A percentile compares a stretch with the other conserved stretches of the same genome.
These are phyloP conservation scores for Chrysoporthe puriensis DNA, from an alignment of 2,329 filamentous ascomycete species.

Conservation along the genomic window DNA sequence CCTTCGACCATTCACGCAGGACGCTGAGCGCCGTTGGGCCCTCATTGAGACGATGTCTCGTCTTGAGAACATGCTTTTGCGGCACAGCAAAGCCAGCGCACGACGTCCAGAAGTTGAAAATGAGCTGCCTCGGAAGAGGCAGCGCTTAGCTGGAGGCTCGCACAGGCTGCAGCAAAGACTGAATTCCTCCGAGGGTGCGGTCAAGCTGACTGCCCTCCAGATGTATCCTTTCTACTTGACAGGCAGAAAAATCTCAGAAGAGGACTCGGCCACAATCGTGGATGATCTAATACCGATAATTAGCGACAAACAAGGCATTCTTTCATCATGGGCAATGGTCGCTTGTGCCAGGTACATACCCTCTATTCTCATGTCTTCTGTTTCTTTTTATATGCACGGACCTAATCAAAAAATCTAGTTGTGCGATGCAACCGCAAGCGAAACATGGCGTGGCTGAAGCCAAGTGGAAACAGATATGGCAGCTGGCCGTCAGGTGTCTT, in stretches of 20 bases:
- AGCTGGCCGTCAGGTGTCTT: conserved; percentile 70
- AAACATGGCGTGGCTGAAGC: conserved; percentile 44
- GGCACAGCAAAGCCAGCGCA: conserved; percentile 34
- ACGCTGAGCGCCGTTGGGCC: conserved; percentile 64
- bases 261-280: conserved; percentile 60
- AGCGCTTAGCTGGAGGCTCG: conserved; percentile 46
- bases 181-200: conserved; percentile 46
- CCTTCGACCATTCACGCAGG: conserved; percentile 55
- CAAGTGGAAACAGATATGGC: conserved; percentile 77
- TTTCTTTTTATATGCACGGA: not conserved
- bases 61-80: conserved; percentile 54
- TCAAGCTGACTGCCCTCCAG: conserved; percentile 58
- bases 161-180: conserved; percentile 55
- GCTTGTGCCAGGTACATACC: conserved; percentile 73
- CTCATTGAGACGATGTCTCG: conserved; percentile 61
- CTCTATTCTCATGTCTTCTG: conserved; percentile 1
- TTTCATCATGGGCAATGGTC: conserved; percentile 82
- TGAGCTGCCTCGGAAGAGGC: conserved; percentile 57
- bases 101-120: conserved; percentile 39
- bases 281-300: conserved; percentile 61
- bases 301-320: conserved; percentile 68
- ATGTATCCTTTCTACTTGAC: conserved; percentile 61
- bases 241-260: conserved; percentile 47
- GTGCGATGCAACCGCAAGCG: conserved; percentile 48
- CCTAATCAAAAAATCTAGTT: conserved; percentile 38